A percentile compares a stretch with the other conserved stretches of the same genome.
Conservation (phyloP, 1,284 basidiomycete genomes). For the Ustilago vetiveriae region DNA sequence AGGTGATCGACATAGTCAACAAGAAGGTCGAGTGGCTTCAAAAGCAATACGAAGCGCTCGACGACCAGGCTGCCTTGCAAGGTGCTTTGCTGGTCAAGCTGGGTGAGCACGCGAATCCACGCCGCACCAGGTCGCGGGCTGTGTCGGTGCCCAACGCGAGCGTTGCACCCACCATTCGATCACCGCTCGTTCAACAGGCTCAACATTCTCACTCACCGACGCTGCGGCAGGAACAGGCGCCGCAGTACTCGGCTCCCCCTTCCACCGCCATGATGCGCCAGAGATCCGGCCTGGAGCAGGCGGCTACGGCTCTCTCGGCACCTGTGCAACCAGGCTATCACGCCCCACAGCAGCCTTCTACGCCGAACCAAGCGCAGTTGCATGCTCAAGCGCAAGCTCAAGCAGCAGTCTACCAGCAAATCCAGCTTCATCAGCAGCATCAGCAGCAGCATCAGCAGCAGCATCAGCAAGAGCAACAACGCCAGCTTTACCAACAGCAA, state of each 20-base stretch:
- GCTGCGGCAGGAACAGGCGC: neutral
- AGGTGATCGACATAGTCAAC: conserved; percentile 1
- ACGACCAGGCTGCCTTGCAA: conserved; percentile 39
- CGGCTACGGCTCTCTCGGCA: conserved; percentile 11
- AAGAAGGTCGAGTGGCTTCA: conserved; percentile 6
- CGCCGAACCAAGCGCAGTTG: neutral
- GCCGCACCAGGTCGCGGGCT: too few relatives aligned
- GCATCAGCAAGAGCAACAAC: conserved; percentile 1
- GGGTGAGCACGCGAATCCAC: conserved; percentile 35
- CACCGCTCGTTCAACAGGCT: conserved; percentile 1
- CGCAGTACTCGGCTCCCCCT: neutral
- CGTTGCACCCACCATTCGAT: conserved; percentile 1
- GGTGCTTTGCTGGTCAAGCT: conserved; percentile 40
- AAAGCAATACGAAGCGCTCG: conserved; percentile 18
- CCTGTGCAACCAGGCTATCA: conserved; percentile 12
- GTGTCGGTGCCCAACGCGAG: too few relatives aligned
- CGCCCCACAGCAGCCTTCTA: neutral
- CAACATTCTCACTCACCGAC: conserved; percentile 1
- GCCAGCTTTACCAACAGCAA: too few relatives aligned
- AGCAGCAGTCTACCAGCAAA: conserved; percentile 7
- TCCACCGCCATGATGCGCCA: conserved; percentile 5
- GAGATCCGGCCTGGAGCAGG: conserved; percentile 1
- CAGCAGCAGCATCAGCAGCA: neutral
- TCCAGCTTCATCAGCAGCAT: neutral
- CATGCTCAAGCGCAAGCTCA: conserved; percentile 2